phyloP scores from a whole-genome alignment of 2,329 filamentous ascomycete species.

The Ophiostoma piceae region DNA sequence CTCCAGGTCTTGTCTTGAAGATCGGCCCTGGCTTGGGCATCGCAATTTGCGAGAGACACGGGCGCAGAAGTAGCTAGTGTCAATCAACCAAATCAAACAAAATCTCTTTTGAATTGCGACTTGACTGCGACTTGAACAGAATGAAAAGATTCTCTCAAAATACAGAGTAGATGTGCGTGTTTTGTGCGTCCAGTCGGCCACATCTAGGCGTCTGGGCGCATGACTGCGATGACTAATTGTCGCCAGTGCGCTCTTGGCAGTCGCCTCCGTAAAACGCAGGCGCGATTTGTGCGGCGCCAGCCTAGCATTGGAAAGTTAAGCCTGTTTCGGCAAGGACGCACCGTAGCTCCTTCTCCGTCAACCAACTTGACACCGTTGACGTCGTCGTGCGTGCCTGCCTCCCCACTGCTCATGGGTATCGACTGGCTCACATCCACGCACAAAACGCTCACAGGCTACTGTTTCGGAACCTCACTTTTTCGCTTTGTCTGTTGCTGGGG shows the following conservation, averaged over 20 bases:
- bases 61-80: not conserved
- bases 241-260: not conserved
- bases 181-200: slow-evolving; percentile 4
- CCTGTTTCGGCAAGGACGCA: slow-evolving; percentile 6
- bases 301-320: not conserved
- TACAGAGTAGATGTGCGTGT: not conserved
- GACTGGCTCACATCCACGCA: slow-evolving; percentile 23
- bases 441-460: slow-evolving; percentile 25
- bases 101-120: not conserved
- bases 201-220: not conserved
- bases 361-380: not conserved
- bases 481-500: not conserved
- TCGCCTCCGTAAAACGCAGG: slow-evolving; percentile 10
- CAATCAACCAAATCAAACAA: not conserved
- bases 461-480: not conserved
- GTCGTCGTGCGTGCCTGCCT: not conserved
- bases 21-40: slow-evolving; percentile 15
- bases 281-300: slow-evolving; percentile 10
- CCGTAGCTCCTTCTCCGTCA: not conserved
- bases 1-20: not conserved
- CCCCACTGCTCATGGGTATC: not conserved
- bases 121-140: not conserved
- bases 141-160: not conserved
- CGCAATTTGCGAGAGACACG: slow-evolving; percentile 18
- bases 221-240: not conserved